Evolutionary conservation across 2,329 filamentous ascomycete species (phyloP), one percentile per base, ranked within the genome.

Genomic region (Epichloe elymi): DNA sequence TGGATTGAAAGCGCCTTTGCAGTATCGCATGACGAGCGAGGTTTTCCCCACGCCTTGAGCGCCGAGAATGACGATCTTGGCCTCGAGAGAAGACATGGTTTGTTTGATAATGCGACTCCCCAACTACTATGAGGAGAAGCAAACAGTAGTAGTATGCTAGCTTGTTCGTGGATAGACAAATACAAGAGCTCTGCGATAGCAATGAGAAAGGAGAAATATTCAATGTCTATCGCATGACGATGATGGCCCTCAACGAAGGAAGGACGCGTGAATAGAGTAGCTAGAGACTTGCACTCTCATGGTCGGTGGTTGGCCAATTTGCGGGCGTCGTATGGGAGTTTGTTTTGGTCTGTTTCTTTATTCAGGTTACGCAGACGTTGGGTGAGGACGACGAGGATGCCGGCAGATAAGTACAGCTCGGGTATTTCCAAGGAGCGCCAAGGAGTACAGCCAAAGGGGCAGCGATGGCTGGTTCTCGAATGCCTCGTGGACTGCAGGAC

Each of bases 31-130:
- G 33, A 89, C 82, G 42, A 89, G 76, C 14, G 82, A 85, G 12
- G 86, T 89, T 71, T 89, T 90, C 61, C 85, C 85, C 51, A 89
- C 85, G 65, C 83, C 82, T 69, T 89, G 86, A 46, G 83, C 80
- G 67, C 86, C 86, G 61, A 90, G 81, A 56, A 90, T 83, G 58
- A 89, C 83, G 52, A 90, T 85, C 68, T 89, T 88, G 65, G 86
- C 84, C 71, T 89, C 85, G 61, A 90, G 78, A 40, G 83, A 84
- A 60, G 79, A 76, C 66, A 70, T 70, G 54, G 14, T 43, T 1
- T 5, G 1, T 17, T 35, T 4, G 0, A 10, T 10, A 4, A 10
- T 10, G 26, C 19, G 40, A 11, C 19, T 42, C 14, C 40, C 11
- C 36, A 5, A n/a, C 36, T 42, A 19, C 17, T 10, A 14, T 19